A percentile compares a stretch with the other conserved stretches of the same genome.
Evolutionary conservation across 768 basidiomycete species (phyloP).

Genomic region (Exidia glandulosa): DNA sequence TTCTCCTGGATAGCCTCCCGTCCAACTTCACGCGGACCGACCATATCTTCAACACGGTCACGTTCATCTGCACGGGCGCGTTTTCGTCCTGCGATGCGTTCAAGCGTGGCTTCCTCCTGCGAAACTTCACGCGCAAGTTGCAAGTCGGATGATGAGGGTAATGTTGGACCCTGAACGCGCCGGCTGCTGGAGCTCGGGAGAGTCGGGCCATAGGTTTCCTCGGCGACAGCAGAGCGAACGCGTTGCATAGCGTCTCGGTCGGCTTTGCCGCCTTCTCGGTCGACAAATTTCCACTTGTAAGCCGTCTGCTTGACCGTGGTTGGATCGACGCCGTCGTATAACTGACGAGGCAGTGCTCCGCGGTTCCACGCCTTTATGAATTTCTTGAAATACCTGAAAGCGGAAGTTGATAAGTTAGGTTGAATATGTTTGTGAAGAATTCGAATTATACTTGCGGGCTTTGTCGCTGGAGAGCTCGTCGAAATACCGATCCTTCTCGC

Average conservation of each 20-base stretch:
- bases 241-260: constrained; percentile 48
- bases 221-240: constrained; percentile 48
- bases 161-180: constrained; percentile 51
- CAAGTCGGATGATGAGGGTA: constrained; percentile 60
- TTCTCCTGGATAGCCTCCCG: constrained; percentile 82
- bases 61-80: constrained; percentile 53
- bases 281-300: constrained; percentile 77
- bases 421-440: constrained; percentile 20
- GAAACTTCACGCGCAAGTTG: constrained; percentile 56
- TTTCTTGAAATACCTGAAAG: constrained; percentile 84
- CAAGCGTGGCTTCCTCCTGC: constrained; percentile 39
- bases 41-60: constrained; percentile 63
- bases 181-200: constrained; percentile 17
- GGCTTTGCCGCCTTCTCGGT: constrained; percentile 47
- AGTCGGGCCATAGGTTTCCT: constrained; percentile 27
- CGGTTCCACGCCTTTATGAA: constrained; percentile 88
- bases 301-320: constrained; percentile 57
- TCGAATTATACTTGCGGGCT: constrained; percentile 50
- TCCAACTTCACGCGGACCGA: constrained; percentile 72
- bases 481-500: constrained; percentile 66
- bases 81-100: constrained; percentile 51
- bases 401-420: too few relatives aligned
- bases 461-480: constrained; percentile 76
- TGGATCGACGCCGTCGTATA: constrained; percentile 54
- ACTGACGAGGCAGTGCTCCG: constrained; percentile 57